Percentiles rank a stretch among this genome's conserved stretches.
These are phyloP conservation scores for Microascus cirrosus DNA, from an alignment of 2,329 filamentous ascomycete genomes.

Conservation along the genomic window DNA sequence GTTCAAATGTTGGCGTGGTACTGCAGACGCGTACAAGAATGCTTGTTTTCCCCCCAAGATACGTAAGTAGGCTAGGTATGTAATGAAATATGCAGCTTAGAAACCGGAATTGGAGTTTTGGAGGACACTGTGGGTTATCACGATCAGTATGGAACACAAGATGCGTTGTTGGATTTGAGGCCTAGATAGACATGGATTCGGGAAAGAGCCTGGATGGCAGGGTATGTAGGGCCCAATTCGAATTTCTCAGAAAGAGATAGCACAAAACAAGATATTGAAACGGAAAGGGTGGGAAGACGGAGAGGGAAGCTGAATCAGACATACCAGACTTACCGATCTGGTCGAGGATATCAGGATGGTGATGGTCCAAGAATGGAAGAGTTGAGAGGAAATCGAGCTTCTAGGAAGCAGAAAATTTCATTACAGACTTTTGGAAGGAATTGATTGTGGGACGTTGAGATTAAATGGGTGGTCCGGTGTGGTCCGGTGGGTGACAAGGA, in stretches of 20 bases:
- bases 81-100: too few relatives aligned
- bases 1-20: background rate
- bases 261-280: background rate
- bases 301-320: background rate
- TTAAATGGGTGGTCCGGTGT: background rate
- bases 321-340: background rate
- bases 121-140: too few relatives aligned
- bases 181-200: background rate
- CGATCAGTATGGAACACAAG: too few relatives aligned
- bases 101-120: too few relatives aligned
- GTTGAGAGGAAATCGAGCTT: background rate
- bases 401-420: background rate
- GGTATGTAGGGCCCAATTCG: background rate
- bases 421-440: background rate
- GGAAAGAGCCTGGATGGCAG: background rate
- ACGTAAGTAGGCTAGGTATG: too few relatives aligned
- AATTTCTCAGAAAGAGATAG: background rate
- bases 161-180: too few relatives aligned
- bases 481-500: too few relatives aligned
- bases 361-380: background rate
- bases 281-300: background rate
- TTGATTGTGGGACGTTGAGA: background rate
- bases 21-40: background rate
- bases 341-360: background rate
- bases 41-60: too few relatives aligned